A percentile compares a stretch with the other conserved stretches of the same genome.
Evolutionary conservation across 2,329 filamentous ascomycete genomes (phyloP).

Genomic region (Paraconiothyrium sp.): DNA sequence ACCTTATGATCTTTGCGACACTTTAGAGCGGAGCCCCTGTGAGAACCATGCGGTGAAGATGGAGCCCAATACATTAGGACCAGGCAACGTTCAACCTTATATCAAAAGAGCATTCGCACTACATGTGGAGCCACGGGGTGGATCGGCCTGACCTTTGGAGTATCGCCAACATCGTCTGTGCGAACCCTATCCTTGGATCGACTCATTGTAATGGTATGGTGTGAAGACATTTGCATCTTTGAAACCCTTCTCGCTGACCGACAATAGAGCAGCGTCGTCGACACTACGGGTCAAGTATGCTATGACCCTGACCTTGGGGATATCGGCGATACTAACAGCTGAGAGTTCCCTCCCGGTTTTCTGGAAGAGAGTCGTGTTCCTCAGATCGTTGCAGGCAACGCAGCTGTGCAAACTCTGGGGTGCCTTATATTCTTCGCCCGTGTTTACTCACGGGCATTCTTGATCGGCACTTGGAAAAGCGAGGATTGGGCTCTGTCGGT

Average conservation of each 20-base stretch:
- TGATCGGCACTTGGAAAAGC: slow-evolving; percentile 26
- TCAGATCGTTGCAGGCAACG: slow-evolving; percentile 30
- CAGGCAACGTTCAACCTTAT: neutral
- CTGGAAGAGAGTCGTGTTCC: slow-evolving; percentile 26
- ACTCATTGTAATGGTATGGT: neutral
- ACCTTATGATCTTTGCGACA: neutral
- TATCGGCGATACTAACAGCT: neutral
- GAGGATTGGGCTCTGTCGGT: slow-evolving; percentile 29
- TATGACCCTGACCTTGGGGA: neutral
- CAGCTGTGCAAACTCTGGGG: slow-evolving; percentile 25
- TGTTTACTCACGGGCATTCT: slow-evolving; percentile 26
- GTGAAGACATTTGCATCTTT: neutral
- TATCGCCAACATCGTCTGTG: neutral
- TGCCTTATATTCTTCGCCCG: slow-evolving; percentile 28
- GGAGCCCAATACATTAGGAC: neutral
- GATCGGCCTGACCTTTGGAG: neutral
- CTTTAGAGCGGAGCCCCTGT: neutral
- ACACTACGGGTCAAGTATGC: neutral
- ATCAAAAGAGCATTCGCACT: neutral
- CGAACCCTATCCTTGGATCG: neutral
- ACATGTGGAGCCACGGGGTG: neutral
- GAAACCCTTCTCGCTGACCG: neutral
- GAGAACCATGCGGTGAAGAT: neutral
- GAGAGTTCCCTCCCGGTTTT: slow-evolving; percentile 13
- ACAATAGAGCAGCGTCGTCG: slow-evolving; percentile 6